Evolutionary conservation across 495 filamentous ascomycete species (phyloP).

Genomic region (Podospora pseudoanserina): DNA sequence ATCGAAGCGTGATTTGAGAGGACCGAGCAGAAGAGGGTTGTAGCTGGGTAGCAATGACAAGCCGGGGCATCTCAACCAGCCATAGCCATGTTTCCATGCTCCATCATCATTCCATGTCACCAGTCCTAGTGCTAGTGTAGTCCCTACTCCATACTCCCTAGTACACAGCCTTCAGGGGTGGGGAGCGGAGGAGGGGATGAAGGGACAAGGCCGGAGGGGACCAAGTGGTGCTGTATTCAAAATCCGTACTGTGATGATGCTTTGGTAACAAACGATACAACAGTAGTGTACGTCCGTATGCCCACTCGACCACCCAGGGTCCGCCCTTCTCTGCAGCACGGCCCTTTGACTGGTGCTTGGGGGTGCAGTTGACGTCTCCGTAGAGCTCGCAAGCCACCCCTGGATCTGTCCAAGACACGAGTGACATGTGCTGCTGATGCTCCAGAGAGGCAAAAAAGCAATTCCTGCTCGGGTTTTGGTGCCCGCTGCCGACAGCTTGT

Average conservation of each 20-base stretch:
- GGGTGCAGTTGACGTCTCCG: slow-evolving; percentile 12
- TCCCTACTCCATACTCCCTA: neutral
- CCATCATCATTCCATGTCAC: slow-evolving; percentile 13
- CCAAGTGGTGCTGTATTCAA: neutral
- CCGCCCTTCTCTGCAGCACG: neutral
- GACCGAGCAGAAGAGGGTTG: slow-evolving; percentile 18
- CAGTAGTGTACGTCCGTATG: slow-evolving; percentile 3
- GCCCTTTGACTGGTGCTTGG: neutral
- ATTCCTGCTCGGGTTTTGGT: slow-evolving; percentile 11
- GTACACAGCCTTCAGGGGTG: slow-evolving; percentile 3
- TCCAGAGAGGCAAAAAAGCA: slow-evolving; percentile 5
- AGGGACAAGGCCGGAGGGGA: neutral
- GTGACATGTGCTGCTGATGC: too few relatives aligned
- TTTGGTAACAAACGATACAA: slow-evolving; percentile 8
- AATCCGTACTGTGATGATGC: neutral
- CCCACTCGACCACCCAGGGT: neutral
- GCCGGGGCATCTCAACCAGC: slow-evolving; percentile 25
- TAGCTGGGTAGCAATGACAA: slow-evolving; percentile 20
- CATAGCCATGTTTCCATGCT: slow-evolving; percentile 18
- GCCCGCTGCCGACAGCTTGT: slow-evolving; percentile 8
- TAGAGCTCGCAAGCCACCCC: slow-evolving; percentile 26
- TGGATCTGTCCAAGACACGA: slow-evolving; percentile 22
- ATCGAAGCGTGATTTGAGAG: slow-evolving; percentile 23
- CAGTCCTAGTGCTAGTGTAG: neutral
- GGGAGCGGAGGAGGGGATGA: slow-evolving; percentile 12